These are phyloP conservation scores for Paxillus rubicundulus DNA, from an alignment of 768 basidiomycete genomes.

Conservation along the genomic window DNA sequence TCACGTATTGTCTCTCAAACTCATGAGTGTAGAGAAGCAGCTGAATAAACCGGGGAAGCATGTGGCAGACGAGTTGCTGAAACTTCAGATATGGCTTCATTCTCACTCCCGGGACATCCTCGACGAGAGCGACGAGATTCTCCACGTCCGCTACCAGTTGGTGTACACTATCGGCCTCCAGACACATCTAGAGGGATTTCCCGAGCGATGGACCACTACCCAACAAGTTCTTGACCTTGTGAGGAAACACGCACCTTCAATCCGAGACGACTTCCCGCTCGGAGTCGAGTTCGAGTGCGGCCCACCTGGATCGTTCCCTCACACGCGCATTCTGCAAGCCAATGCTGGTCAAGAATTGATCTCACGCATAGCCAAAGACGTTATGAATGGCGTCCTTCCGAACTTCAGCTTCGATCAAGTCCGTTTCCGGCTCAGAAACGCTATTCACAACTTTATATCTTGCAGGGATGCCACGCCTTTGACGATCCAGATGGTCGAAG, in stretches of 20 bases:
- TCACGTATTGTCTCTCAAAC: constrained; percentile 49
- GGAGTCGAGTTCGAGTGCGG: constrained; percentile 19
- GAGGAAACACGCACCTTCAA: constrained; percentile 8
- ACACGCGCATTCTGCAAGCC: constrained; percentile 19
- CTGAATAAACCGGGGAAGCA: neutral
- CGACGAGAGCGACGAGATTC: constrained; percentile 32
- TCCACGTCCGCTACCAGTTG: constrained; percentile 37
- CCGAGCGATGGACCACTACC: constrained; percentile 35
- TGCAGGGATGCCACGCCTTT: neutral
- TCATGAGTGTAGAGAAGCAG: constrained; percentile 43
- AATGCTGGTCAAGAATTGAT: constrained; percentile 13
- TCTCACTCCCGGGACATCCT: constrained; percentile 25
- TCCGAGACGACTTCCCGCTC: constrained; percentile 4
- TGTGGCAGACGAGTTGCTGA: constrained; percentile 21
- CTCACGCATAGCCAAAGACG: constrained; percentile 8
- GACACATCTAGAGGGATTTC: constrained; percentile 26
- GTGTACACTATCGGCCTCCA: constrained; percentile 36
- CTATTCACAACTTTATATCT: constrained; percentile 25
- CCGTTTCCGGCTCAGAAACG: neutral
- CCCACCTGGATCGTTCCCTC: constrained; percentile 20
- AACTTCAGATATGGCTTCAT: constrained; percentile 27
- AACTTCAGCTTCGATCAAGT: constrained; percentile 16
- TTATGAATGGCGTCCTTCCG: constrained; percentile 16
- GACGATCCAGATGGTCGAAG: constrained; percentile 7
- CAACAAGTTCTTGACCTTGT: constrained; percentile 32